Conservation (phyloP, 176 grass and related monocot species). For the Ensete glaucum region DNA sequence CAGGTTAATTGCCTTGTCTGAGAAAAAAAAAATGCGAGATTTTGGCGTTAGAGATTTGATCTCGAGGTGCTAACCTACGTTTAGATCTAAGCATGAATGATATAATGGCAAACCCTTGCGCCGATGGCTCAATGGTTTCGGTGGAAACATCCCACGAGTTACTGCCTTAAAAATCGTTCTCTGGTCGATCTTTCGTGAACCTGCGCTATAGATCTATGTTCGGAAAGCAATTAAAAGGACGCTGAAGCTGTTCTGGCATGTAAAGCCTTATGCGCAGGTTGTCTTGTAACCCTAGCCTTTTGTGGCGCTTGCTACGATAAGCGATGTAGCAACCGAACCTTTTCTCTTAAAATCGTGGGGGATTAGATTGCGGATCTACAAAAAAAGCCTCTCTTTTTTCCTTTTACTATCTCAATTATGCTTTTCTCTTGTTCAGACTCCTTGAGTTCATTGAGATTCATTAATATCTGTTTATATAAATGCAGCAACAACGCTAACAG, state of each 20-base stretch:
- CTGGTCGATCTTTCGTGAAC: background rate
- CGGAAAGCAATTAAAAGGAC: background rate
- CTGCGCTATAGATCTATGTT: background rate
- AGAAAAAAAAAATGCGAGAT: background rate
- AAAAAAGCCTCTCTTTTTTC: background rate
- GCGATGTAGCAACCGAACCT: background rate
- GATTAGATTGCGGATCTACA: background rate
- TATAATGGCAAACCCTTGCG: background rate
- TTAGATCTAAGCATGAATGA: background rate
- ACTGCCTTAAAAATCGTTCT: background rate
- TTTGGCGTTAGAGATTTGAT: background rate
- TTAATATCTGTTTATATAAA: background rate
- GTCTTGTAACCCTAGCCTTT: background rate
- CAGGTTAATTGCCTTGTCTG: background rate
- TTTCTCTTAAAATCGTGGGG: background rate
- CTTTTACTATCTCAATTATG: background rate
- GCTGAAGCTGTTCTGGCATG: background rate
- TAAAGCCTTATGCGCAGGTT: background rate
- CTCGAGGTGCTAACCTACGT: background rate
- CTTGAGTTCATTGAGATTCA: background rate
- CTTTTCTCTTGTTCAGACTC: background rate
- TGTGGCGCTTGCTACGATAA: background rate
- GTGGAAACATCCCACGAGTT: background rate
- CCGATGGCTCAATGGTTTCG: too few species aligned
- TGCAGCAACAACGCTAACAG: conserved; percentile 83